Evolutionary conservation across 2,329 filamentous ascomycete genomes (phyloP), one percentile per base, ranked within the genome.

Genomic region (Curvularia verruculosa): DNA sequence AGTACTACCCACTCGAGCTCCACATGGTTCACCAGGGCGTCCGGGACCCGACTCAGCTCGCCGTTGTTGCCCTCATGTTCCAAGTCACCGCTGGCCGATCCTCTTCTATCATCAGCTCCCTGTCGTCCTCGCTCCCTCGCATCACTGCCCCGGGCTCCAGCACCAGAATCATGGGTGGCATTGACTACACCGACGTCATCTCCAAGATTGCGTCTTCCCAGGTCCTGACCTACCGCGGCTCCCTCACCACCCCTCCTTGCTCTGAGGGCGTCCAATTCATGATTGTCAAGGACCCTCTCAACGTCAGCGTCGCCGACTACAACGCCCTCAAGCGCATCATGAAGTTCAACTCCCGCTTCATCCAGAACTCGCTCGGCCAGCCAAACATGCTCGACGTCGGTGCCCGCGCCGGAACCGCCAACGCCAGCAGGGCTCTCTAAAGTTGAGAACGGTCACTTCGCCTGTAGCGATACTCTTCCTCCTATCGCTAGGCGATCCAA

Each of bases 181-280:
- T 85, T 8, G 71, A 79, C 69, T 82, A 84, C 74, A 64, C 66
- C 29, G 73, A 73, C 46, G 68, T 84, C 0, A 68, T 75, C 28
- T 45, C 62, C 8, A 69, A 75, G 37, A 67, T 84, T 45, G 50
- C 71, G 2, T 71, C 76, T 23, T 75, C 75, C 9, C 67, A 71
- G 4, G 72, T 84, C 52, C 81, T 79, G 65, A 78, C 79, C 56
- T 88, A 88, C 77, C 71, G 73, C 12, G 86, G 86, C 19, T 86
- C 84, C 18, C 77, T 88, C 45, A 88, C 86, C 39, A 87, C 85
- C 0, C 86, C 86, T 19, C 86, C 86, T 3, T 88, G 86, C 75
- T 78, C 78, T 15, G 84, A 87, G 71, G 81, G 81, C 24, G 76
- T 88, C 21, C 77, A 72, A 9, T 87, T 84, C 79, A 74, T 84